Evolutionary conservation across 495 filamentous ascomycete genomes (phyloP), one percentile per base, ranked within the genome.

Genomic region (Pseudevernia furfuracea): DNA sequence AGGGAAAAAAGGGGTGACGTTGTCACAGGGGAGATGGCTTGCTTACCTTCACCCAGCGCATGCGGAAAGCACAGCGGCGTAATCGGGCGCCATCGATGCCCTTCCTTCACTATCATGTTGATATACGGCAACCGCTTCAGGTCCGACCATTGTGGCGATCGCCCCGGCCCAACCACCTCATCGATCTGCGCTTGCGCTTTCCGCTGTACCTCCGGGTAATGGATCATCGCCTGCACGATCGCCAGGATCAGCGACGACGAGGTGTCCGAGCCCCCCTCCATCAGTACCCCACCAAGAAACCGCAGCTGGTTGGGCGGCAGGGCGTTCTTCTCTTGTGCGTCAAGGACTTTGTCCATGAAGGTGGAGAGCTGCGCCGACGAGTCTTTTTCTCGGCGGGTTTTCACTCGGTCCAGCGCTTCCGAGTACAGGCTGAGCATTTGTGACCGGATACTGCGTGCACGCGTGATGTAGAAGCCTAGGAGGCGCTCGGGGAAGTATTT

Each of bases 111-210:
- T 0, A 81, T 28, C 4, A 76, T 78, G 12, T 77, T 61, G 36
- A 80, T 69, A 59, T 83, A 82, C 0, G 78, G 78, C 1, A 83
- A 66, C 0, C 66, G 73, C 0, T 63, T 53, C 0, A 73, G 69
- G 38, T 83, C 78, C 0, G 56, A 65, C 48, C 71, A 67, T 11
- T 36, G 67, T 0, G 80, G 79, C 2, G 80, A 70, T 34, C 63
- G 64, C 0, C 66, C 55, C 1, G 61, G 38, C 3, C 82, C 80
- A 4, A 83, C 68, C 4, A 85, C 78, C 17, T 70, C 65, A 67
- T 87, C 84, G 48, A 89, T 72, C 67, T 89, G 84, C 11, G 76
- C 80, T 66, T 84, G 84, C 5, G 84, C 84, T 34, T 78, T 81
- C 76, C 76, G 30, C 74, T 75, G 56, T 74, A 57, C 53, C 28